Evolutionary conservation across 176 grass and related monocot genomes (phyloP).

Genomic region (Poa pratensis): DNA sequence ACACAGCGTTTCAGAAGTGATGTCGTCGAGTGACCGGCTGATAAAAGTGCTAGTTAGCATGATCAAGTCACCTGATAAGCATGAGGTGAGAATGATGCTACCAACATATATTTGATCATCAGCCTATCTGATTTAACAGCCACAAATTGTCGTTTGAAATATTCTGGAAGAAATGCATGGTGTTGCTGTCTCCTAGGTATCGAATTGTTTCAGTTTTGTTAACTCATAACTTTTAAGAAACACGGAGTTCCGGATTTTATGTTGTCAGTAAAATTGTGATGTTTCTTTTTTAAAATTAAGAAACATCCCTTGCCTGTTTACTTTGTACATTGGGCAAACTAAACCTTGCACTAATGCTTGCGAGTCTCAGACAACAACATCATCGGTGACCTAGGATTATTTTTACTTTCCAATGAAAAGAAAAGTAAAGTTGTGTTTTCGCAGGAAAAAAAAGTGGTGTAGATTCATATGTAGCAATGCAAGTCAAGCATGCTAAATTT

Average conservation of each 20-base stretch:
- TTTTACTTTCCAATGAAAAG: neutral
- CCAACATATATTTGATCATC: slow-evolving; percentile 33
- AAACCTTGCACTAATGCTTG: slow-evolving; percentile 23
- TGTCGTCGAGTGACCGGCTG: slow-evolving; percentile 65
- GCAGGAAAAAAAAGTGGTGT: slow-evolving; percentile 1
- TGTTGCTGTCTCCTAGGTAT: slow-evolving; percentile 17
- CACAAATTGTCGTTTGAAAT: slow-evolving; percentile 3
- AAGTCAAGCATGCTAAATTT: neutral
- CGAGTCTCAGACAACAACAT: neutral
- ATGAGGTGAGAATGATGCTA: slow-evolving; percentile 66
- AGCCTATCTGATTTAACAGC: neutral
- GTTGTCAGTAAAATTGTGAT: slow-evolving; percentile 16
- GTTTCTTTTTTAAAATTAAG: neutral
- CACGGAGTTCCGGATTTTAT: neutral
- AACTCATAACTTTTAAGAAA: slow-evolving; percentile 4
- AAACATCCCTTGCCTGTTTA: slow-evolving; percentile 28
- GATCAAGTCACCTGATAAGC: slow-evolving; percentile 86
- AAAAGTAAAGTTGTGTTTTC: too few relatives aligned
- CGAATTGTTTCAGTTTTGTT: slow-evolving; percentile 25
- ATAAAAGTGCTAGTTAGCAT: slow-evolving; percentile 62
- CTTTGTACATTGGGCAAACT: slow-evolving; percentile 30
- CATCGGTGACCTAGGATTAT: neutral
- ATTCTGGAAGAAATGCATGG: slow-evolving; percentile 15
- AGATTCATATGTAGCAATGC: slow-evolving; percentile 17
- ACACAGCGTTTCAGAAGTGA: slow-evolving; percentile 62